A percentile compares a stretch with the other conserved stretches of the same genome.
Conservation (phyloP, 331 rosid species). For the Prunus yedoensis region DNA sequence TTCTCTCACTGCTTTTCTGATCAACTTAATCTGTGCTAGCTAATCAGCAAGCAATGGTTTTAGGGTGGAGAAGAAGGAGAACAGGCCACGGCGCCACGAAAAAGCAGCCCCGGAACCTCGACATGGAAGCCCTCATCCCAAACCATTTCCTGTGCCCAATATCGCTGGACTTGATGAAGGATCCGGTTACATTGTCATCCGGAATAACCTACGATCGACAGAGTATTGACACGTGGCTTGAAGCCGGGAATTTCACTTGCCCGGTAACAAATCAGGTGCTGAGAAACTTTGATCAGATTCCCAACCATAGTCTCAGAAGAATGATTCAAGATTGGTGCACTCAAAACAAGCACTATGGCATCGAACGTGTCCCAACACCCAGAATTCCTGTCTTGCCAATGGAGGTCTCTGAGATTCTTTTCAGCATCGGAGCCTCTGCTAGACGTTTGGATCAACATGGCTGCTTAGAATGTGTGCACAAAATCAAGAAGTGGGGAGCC, state of each 20-base stretch:
- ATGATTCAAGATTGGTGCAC: constrained; percentile 87
- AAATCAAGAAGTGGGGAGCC: constrained; percentile 40
- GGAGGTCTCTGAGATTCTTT: constrained; percentile 42
- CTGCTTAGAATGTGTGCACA: constrained; percentile 42
- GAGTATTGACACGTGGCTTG: constrained; percentile 64
- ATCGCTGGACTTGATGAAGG: constrained; percentile 70
- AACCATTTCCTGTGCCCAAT: constrained; percentile 65
- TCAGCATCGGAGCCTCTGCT: constrained; percentile 22
- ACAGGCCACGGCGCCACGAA: constrained; percentile 12
- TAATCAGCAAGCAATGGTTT: constrained; percentile 36
- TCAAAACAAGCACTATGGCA: constrained; percentile 47
- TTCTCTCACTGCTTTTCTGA: neutral
- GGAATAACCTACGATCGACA: constrained; percentile 79
- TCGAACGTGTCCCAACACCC: constrained; percentile 72
- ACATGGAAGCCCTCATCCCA: constrained; percentile 47
- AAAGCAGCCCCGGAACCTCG: constrained; percentile 14
- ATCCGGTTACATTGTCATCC: constrained; percentile 74
- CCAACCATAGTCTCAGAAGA: constrained; percentile 56
- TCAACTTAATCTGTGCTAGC: neutral
- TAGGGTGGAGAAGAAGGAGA: constrained; percentile 58
- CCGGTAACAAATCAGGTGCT: constrained; percentile 61
- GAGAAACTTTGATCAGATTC: constrained; percentile 52
- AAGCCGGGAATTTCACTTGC: constrained; percentile 60
- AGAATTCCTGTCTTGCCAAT: constrained; percentile 42
- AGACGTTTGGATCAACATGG: constrained; percentile 32